Evolutionary conservation across 148 eudicot species (phyloP).

Genomic region (Oxyria digyna): DNA sequence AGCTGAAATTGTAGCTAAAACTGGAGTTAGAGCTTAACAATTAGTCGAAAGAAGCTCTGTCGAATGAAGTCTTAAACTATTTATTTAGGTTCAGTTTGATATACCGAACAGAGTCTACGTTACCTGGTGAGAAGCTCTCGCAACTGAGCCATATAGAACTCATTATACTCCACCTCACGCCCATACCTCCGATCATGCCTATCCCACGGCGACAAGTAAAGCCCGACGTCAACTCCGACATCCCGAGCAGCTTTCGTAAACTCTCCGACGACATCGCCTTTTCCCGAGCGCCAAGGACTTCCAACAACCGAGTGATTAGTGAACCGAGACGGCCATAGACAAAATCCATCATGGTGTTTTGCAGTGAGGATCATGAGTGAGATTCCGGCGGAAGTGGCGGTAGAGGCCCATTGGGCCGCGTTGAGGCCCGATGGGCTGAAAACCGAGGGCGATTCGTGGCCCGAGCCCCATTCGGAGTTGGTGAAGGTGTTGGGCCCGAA

Average conservation of each 20-base stretch:
- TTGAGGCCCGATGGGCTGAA: slow-evolving; percentile 58
- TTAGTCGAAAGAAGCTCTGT: too few species aligned
- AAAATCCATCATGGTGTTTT: slow-evolving; percentile 93
- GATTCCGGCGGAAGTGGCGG: slow-evolving; percentile 50
- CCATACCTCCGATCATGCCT: slow-evolving; percentile 82
- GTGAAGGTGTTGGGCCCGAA: slow-evolving; percentile 92
- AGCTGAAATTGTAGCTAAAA: too few species aligned
- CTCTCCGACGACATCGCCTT: slow-evolving; percentile 63
- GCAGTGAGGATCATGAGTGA: slow-evolving; percentile 70
- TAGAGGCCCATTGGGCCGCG: slow-evolving; percentile 59
- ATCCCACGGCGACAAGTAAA: slow-evolving; percentile 95
- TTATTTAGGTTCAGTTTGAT: too few species aligned
- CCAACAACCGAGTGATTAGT: slow-evolving; percentile 55
- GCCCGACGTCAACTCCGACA: slow-evolving; percentile 59
- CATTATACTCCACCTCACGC: slow-evolving; percentile 45
- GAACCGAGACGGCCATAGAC: slow-evolving; percentile 85
- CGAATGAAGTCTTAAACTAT: too few species aligned
- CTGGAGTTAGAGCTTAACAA: too few species aligned
- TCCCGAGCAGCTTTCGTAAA: slow-evolving; percentile 37
- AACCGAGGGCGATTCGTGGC: slow-evolving; percentile 46
- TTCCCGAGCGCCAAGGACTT: slow-evolving; percentile 67
- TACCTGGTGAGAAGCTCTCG: slow-evolving; percentile 69
- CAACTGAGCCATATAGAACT: slow-evolving; percentile 76
- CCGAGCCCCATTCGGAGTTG: slow-evolving; percentile 74
- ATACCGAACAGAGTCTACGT: not conserved